Percentiles rank a stretch among this genome's conserved stretches.
Evolutionary conservation across 129 eudicot genomes (phyloP).

Genomic region (Helianthus annuus): HanXRQr2.0-SUNRISE NC_035448.2:30589573-30590072

Average conservation of each 20-base stretch:
- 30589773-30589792: no score
- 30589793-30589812: background rate
- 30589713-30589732: no score
- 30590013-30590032: conserved; percentile 45
- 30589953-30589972: conserved; percentile 43
- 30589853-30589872: conserved; percentile 34
- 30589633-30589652: no score
- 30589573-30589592: no score
- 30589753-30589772: no score
- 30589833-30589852: conserved; percentile 23
- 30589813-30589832: conserved; percentile 18
- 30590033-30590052: conserved; percentile 50
- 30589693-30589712: no score
- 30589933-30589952: conserved; percentile 34
- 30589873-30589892: conserved; percentile 37
- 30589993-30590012: conserved; percentile 51
- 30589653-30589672: no score
- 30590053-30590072: conserved; percentile 33
- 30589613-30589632: no score
- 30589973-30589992: conserved; percentile 43
- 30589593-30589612: no score
- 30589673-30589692: no score
- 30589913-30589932: conserved; percentile 42
- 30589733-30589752: no score
- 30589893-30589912: conserved; percentile 46